Evolutionary conservation across 768 basidiomycete species (phyloP).

Genomic region (Lepiota subincarnata): DNA sequence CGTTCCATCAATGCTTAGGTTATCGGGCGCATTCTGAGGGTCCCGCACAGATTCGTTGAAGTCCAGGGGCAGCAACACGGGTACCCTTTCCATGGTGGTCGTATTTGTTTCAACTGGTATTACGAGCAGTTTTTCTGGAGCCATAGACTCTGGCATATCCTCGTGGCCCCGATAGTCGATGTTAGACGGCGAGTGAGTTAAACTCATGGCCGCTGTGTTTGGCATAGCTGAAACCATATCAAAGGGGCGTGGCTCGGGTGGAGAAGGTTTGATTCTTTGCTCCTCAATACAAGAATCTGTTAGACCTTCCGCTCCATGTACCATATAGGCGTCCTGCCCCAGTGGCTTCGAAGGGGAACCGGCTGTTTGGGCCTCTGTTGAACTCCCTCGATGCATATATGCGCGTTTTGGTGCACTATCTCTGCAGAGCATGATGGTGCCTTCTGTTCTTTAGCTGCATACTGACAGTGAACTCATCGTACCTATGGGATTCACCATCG

Average conservation of each 20-base stretch:
- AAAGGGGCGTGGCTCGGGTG: neutral
- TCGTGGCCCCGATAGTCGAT: neutral
- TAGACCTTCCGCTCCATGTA: neutral
- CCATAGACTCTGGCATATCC: neutral
- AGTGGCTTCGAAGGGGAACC: too few relatives aligned
- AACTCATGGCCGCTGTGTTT: neutral
- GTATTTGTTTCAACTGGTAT: too few relatives aligned
- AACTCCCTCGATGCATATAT: conserved; percentile 1
- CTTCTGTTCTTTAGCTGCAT: neutral
- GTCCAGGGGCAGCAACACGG: too few relatives aligned
- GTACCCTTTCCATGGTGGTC: too few relatives aligned
- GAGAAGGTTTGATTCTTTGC: neutral
- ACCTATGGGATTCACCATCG: neutral
- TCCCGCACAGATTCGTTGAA: too few relatives aligned
- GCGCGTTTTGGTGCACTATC: neutral
- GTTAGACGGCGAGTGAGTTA: neutral
- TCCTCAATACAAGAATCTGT: neutral
- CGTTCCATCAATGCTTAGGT: neutral
- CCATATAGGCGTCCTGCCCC: neutral
- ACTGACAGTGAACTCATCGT: neutral
- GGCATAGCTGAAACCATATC: neutral
- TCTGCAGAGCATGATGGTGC: neutral
- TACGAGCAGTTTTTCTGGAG: neutral
- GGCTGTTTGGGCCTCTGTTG: neutral
- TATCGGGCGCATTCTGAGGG: neutral